Percentiles rank a stretch among this genome's conserved stretches.
phyloP scores from a whole-genome alignment of 306 rosid genomes.

The Lathyrus oleraceus region DNA sequence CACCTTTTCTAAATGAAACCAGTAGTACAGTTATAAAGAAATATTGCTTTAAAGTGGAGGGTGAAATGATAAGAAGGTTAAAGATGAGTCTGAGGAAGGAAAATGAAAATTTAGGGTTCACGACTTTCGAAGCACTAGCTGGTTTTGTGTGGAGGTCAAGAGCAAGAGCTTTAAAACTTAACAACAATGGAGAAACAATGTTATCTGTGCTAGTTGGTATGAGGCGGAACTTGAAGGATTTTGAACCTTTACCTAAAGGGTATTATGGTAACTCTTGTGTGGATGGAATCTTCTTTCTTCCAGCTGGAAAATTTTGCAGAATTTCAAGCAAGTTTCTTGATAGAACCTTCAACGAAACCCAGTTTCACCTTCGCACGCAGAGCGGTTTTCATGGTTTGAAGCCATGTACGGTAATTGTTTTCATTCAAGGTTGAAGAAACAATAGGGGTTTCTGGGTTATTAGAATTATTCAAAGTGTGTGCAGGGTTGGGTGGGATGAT shows the following conservation, averaged over 20 bases:
- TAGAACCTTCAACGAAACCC: too few species aligned
- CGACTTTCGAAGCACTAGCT: conserved; percentile 35
- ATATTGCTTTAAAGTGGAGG: not conserved
- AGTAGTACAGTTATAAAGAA: not conserved
- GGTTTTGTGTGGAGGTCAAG: conserved; percentile 40
- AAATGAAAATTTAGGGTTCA: conserved; percentile 10
- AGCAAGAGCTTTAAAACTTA: conserved; percentile 25
- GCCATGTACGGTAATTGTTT: too few species aligned
- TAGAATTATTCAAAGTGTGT: too few species aligned
- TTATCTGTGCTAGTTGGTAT: conserved; percentile 23
- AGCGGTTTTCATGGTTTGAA: too few species aligned
- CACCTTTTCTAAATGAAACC: conserved; percentile 37
- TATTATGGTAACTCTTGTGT: conserved; percentile 47
- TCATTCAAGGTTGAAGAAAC: too few species aligned
- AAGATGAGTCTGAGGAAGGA: conserved; percentile 32
- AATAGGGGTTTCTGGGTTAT: too few species aligned
- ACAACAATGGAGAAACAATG: conserved; percentile 21
- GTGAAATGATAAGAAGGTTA: conserved; percentile 36
- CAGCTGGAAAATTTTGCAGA: too few species aligned
- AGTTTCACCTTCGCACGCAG: too few species aligned
- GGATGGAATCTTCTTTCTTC: too few species aligned
- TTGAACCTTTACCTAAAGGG: conserved; percentile 45
- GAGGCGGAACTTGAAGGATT: conserved; percentile 24
- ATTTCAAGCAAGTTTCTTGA: too few species aligned
- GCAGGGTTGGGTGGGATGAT: too few species aligned